These are phyloP conservation scores for Fraxinus platypoda DNA, from an alignment of 305 asterid genomes.

Conservation along the genomic window DNA sequence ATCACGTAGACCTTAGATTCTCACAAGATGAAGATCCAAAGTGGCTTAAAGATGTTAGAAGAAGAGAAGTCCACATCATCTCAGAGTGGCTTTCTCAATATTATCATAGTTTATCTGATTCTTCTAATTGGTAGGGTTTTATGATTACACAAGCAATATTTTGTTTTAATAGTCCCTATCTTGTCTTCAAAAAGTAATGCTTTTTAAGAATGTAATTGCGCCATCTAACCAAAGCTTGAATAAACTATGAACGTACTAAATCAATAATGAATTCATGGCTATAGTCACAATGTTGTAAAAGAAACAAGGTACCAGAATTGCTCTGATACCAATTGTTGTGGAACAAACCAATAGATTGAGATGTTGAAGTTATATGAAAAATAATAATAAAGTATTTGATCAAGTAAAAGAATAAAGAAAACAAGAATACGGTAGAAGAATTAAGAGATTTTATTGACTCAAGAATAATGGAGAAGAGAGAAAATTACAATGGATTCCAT, in stretches of 20 bases:
- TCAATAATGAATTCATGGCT: neutral
- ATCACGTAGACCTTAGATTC: constrained; percentile 87
- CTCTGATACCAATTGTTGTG: too few relatives aligned
- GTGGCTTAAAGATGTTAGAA: constrained; percentile 69
- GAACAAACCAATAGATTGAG: too few relatives aligned
- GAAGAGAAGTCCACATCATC: constrained; percentile 54
- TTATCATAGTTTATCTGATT: constrained; percentile 33
- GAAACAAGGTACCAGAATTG: too few relatives aligned
- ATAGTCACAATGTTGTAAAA: neutral
- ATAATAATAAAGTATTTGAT: too few relatives aligned
- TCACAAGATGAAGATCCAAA: constrained; percentile 72
- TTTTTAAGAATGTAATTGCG: neutral
- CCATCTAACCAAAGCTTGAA: too few relatives aligned
- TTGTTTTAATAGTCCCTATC: neutral
- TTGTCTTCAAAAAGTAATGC: neutral
- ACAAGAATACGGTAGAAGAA: too few relatives aligned
- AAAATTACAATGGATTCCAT: too few relatives aligned
- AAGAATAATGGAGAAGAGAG: too few relatives aligned
- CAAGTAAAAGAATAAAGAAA: too few relatives aligned
- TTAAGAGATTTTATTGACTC: too few relatives aligned
- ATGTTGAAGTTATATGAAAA: too few relatives aligned
- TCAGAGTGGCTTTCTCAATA: constrained; percentile 65
- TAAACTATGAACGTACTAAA: too few relatives aligned
- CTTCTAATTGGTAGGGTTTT: neutral
- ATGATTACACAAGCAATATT: neutral